Conservation (phyloP, 805 yeast genomes). For the Spencermartinsiella europaea region DNA sequence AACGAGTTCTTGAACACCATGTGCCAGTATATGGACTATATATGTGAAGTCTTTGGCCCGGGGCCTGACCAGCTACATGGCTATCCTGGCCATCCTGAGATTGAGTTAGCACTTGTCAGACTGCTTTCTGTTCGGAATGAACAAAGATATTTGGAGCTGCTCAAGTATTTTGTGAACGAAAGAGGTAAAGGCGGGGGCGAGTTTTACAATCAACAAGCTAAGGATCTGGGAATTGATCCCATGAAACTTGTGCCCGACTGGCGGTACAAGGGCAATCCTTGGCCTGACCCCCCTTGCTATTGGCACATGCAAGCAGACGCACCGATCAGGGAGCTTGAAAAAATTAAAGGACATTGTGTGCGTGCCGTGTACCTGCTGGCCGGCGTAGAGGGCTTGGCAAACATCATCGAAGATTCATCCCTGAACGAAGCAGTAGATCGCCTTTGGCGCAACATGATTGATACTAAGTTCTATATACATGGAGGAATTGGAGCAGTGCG, state of each 20-base stretch:
- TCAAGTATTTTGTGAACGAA: slow-evolving; percentile 24
- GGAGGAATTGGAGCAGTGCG: slow-evolving; percentile 28
- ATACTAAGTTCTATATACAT: slow-evolving; percentile 23
- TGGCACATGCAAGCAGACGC: slow-evolving; percentile 27
- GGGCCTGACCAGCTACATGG: slow-evolving; percentile 19
- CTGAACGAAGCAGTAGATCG: slow-evolving; percentile 16
- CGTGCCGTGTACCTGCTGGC: slow-evolving; percentile 24
- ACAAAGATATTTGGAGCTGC: slow-evolving; percentile 18
- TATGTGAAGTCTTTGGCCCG: slow-evolving; percentile 22
- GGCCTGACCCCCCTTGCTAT: slow-evolving; percentile 20
- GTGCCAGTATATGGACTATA: slow-evolving; percentile 22
- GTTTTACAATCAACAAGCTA: slow-evolving; percentile 21
- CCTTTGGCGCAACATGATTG: slow-evolving; percentile 25
- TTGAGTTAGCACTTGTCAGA: slow-evolving; percentile 27
- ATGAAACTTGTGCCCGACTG: slow-evolving; percentile 6
- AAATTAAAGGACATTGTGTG: slow-evolving; percentile 26
- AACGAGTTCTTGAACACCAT: slow-evolving; percentile 19
- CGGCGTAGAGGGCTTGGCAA: slow-evolving; percentile 25
- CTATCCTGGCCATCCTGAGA: slow-evolving; percentile 29
- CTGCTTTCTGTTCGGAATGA: slow-evolving; percentile 20
- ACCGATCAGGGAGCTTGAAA: slow-evolving; percentile 18
- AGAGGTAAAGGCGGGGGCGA: slow-evolving; percentile 25
- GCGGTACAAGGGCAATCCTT: not conserved
- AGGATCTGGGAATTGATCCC: slow-evolving; percentile 20
- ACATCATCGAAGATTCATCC: slow-evolving; percentile 15